These are phyloP conservation scores for Populus nigra DNA, from an alignment of 345 rosid species.

Conservation along the genomic window DNA sequence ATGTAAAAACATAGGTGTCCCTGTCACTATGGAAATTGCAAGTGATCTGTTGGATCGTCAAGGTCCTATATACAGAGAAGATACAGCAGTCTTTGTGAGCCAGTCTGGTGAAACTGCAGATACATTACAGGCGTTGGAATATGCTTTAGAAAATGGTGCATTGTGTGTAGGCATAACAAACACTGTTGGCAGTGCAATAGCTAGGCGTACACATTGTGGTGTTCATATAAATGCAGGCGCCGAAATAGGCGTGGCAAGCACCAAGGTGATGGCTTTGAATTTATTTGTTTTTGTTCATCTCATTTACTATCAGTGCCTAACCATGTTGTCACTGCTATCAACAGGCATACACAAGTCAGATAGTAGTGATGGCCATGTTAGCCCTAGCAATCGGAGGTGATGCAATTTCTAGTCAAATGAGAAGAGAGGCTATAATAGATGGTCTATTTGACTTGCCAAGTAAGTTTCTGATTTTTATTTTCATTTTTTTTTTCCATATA, in stretches of 20 bases:
- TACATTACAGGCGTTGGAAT: conserved; percentile 74
- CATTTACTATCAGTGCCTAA: conserved; percentile 10
- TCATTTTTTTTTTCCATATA: not conserved
- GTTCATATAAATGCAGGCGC: conserved; percentile 92
- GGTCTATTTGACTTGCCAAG: conserved; percentile 88
- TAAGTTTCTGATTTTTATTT: conserved; percentile 33
- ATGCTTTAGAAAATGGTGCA: conserved; percentile 85
- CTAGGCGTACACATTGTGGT: conserved; percentile 87
- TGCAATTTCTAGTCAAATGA: conserved; percentile 67
- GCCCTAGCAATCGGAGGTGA: conserved; percentile 92
- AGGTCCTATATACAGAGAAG: conserved; percentile 97
- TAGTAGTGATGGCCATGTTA: conserved; percentile 94
- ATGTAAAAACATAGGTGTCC: conserved; percentile 54
- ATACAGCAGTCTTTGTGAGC: conserved; percentile 94
- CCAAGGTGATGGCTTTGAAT: conserved; percentile 54
- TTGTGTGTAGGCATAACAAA: conserved; percentile 95
- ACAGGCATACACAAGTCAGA: conserved; percentile 98
- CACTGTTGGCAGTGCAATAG: conserved; percentile 95
- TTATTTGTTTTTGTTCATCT: not conserved
- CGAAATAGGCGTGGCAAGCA: conserved; percentile 97
- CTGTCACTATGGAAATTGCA: conserved; percentile 98
- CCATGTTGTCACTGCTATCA: not conserved
- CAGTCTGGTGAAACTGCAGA: conserved; percentile 99
- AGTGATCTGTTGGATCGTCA: conserved; percentile 91
- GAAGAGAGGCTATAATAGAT: conserved; percentile 85